Percentiles rank a stretch among this genome's conserved stretches.
Conservation (phyloP, 345 rosid genomes). For the Tarenaya hassleriana region DNA sequence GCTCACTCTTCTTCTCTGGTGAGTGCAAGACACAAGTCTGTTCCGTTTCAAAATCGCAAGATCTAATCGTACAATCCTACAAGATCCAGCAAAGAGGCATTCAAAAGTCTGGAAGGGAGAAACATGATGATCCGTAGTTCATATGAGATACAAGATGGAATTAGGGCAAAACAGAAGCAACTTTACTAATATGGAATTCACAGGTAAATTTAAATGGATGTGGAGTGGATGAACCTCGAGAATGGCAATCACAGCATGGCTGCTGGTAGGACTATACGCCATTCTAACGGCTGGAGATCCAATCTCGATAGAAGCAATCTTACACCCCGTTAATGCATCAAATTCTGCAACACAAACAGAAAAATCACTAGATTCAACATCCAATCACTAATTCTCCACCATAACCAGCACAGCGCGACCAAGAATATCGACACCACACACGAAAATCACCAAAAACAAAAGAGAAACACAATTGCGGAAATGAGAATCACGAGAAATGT, state of each 20-base stretch:
- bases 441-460: no score
- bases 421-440: neutral
- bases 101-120: neutral
- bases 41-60: slow-evolving; percentile 90
- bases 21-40: slow-evolving; percentile 93
- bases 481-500: neutral
- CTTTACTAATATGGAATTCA: neutral
- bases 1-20: slow-evolving; percentile 82
- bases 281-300: slow-evolving; percentile 81
- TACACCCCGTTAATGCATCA: slow-evolving; percentile 90
- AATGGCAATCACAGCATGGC: slow-evolving; percentile 77
- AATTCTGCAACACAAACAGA: slow-evolving; percentile 45
- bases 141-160: no score
- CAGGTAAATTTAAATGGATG: neutral
- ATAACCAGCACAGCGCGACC: neutral
- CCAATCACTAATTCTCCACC: neutral
- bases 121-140: no score
- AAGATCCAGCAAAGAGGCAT: neutral
- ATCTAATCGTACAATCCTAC: slow-evolving; percentile 93
- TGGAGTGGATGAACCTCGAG: slow-evolving; percentile 47
- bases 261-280: slow-evolving; percentile 74
- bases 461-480: neutral
- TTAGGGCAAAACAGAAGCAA: neutral
- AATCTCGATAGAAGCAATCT: slow-evolving; percentile 66
- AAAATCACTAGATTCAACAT: slow-evolving; percentile 11